These are phyloP conservation scores for Termitomyces sp. DNA, from an alignment of 768 basidiomycete genomes.

Conservation along the genomic window DNA sequence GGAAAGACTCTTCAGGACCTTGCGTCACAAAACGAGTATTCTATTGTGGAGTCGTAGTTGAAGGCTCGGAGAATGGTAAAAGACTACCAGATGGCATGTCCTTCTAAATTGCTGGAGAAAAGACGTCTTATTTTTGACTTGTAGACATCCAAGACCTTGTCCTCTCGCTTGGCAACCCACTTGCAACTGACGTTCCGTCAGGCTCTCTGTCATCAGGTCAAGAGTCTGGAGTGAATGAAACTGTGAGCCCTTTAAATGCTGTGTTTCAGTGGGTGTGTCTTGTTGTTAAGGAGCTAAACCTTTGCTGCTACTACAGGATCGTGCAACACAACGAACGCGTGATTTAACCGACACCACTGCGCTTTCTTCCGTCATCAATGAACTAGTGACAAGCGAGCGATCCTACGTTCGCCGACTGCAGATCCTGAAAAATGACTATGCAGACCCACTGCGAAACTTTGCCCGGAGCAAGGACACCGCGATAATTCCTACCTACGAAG, in stretches of 20 bases:
- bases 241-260: constrained; percentile 31
- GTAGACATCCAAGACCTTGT: constrained; percentile 77
- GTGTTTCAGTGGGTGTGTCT: not conserved
- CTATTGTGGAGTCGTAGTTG: constrained; percentile 86
- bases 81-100: constrained; percentile 60
- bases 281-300: constrained; percentile 3
- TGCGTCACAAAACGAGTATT: constrained; percentile 74
- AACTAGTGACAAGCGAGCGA: constrained; percentile 84
- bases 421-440: constrained; percentile 83
- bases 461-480: constrained; percentile 79
- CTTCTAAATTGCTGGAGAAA: constrained; percentile 1
- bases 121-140: constrained; percentile 6
- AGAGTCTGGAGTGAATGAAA: constrained; percentile 28
- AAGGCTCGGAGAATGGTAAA: constrained; percentile 68
- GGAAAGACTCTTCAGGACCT: constrained; percentile 32
- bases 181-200: constrained; percentile 45
- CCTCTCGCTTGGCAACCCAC: constrained; percentile 65
- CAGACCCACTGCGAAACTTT: constrained; percentile 85
- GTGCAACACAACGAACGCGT: constrained; percentile 44
- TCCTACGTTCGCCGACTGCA: constrained; percentile 82
- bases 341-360: constrained; percentile 60
- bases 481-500: constrained; percentile 86
- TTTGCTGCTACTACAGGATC: constrained; percentile 23
- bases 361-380: constrained; percentile 71
- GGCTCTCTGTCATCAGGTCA: constrained; percentile 39